Conservation (phyloP, 2,329 filamentous ascomycete species). For the Penicillium sclerotiorum region DNA sequence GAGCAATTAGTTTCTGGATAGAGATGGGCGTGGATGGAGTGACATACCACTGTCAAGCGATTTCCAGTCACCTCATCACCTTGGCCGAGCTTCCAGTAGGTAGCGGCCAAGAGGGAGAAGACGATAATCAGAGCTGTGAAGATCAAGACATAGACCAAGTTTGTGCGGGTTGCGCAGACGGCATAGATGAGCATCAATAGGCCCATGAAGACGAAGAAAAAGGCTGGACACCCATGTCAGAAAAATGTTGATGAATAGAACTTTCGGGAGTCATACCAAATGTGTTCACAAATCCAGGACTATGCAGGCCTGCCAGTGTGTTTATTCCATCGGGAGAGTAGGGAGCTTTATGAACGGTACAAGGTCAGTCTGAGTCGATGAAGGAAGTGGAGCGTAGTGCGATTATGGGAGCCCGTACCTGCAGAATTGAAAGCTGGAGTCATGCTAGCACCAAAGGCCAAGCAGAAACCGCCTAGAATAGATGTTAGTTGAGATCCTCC, state of each 20-base stretch:
- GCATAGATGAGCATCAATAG: constrained; percentile 69
- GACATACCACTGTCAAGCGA: constrained; percentile 32
- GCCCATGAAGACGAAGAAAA: constrained; percentile 68
- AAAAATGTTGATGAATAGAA: not conserved
- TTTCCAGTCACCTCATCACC: constrained; percentile 33
- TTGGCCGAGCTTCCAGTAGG: constrained; percentile 60
- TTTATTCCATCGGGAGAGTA: constrained; percentile 30
- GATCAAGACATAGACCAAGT: constrained; percentile 70
- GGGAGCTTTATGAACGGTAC: constrained; percentile 16
- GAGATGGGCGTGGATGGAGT: not conserved
- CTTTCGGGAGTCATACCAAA: constrained; percentile 16
- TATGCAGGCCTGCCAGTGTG: constrained; percentile 20
- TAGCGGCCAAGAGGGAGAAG: constrained; percentile 63
- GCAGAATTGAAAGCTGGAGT: constrained; percentile 58
- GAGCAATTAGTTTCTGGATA: not conserved
- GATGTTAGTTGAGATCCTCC: not conserved
- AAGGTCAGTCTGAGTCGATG: no score
- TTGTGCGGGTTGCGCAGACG: constrained; percentile 71
- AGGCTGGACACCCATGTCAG: constrained; percentile 38
- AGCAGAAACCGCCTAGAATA: constrained; percentile 53
- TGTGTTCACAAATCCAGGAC: constrained; percentile 26
- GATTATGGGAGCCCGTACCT: constrained; percentile 39
- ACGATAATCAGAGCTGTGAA: constrained; percentile 64
- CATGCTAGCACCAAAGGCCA: constrained; percentile 59
- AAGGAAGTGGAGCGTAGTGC: not conserved